Evolutionary conservation across 2,329 filamentous ascomycete genomes (phyloP).

Genomic region (Fusarium setosum): DNA sequence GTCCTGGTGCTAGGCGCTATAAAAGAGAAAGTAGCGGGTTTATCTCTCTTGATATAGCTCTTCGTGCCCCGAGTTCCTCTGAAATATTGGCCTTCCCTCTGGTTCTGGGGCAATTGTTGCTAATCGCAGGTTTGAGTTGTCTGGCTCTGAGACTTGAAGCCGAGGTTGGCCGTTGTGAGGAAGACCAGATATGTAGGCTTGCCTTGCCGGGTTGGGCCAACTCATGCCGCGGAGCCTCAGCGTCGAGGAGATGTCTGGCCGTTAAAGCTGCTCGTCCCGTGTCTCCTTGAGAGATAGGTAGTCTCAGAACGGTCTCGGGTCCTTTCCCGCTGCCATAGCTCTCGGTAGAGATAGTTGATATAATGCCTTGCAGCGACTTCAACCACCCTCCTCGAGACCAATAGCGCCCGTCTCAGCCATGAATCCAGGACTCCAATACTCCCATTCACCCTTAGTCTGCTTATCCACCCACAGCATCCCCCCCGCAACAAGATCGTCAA

Average conservation of each 20-base stretch:
- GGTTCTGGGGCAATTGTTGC: too few relatives aligned
- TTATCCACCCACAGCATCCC: slow-evolving; percentile 95
- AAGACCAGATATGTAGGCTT: background rate
- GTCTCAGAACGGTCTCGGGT: too few relatives aligned
- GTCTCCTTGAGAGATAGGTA: too few relatives aligned
- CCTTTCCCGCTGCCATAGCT: background rate
- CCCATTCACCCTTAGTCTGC: slow-evolving; percentile 80
- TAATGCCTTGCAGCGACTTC: background rate
- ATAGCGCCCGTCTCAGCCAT: slow-evolving; percentile 61
- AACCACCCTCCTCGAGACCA: slow-evolving; percentile 23
- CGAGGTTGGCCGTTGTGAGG: too few relatives aligned
- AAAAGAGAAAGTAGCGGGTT: too few relatives aligned
- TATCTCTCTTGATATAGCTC: too few relatives aligned
- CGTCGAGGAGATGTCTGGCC: too few relatives aligned
- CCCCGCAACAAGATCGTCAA: slow-evolving; percentile 89
- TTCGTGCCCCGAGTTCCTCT: too few relatives aligned
- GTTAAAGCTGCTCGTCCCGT: too few relatives aligned
- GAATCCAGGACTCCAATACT: slow-evolving; percentile 92
- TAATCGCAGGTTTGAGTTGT: too few relatives aligned
- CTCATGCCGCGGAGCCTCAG: background rate
- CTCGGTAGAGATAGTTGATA: background rate
- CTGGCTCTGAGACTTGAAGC: background rate
- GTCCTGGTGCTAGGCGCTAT: too few relatives aligned
- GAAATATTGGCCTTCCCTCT: too few relatives aligned
- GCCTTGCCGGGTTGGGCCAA: background rate